Base-by-base conservation (phyloP, 78 protist species). In the Pigoraptor vietnamica region DNA sequence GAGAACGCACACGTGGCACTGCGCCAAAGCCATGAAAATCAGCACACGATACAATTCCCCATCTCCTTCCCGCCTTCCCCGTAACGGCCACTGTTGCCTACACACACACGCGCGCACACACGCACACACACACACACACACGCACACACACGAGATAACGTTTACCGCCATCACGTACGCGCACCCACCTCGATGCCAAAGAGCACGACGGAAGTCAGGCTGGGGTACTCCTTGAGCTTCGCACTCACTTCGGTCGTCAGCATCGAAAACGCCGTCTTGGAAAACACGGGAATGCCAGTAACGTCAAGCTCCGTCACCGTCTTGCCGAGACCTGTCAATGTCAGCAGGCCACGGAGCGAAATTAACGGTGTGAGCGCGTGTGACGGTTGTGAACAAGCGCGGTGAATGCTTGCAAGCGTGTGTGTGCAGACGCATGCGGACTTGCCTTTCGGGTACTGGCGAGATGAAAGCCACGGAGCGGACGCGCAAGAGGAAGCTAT, bases 211-310 rank as follows among this genome's bases (percentile, higher is more conserved):
- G 93, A 89, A 23, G 88, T 92, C 40, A 90, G 82, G 25, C 36
- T 24, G 34, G 90, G 84, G 23, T 87, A 39, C 25, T 67, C 89
- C 37, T 90, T 33, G n/a, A 93, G 40, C 1, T 39, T 0, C 0
- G 32, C 81, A 48, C 36, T 34, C 14, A 95, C 92, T 39, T 92
- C 94, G 0, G 89, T 86, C 34, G 82, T 86, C 37, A 33, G 79
- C 97, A 95, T 95, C 89, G 94, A 91, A 87, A 93, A 95, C 32
- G 35, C 35, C 0, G 95, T 94, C 83, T 95, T 95, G 38, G 55
- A 82, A 83, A 86, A 91, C 33, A 88, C 24, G 36, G 24, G 90
- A 24, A 84, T 34, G 79, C 21, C 79, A 0, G 79, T 24, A 9
- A 24, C 14, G 34, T 84, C 55, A 0, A 95, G 86, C 32, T 95